Evolutionary conservation across 495 filamentous ascomycete genomes (phyloP), one percentile per base, ranked within the genome.

Genomic region (Penicillium arizonense): DNA sequence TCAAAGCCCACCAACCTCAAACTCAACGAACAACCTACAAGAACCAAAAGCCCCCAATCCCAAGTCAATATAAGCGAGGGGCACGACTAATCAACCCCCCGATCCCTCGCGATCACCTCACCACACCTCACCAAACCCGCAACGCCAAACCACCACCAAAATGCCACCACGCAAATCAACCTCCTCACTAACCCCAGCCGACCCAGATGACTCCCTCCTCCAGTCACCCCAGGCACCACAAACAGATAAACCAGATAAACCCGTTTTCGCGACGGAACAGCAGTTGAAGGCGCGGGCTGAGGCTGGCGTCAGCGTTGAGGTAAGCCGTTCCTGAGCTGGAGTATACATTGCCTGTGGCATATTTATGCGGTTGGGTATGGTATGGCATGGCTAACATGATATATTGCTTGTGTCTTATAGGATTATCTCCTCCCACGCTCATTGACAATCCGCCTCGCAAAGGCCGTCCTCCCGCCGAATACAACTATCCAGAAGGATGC

Each of bases 401-500:
- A 12, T 23, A 12, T 26, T 26, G 10, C 11, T 45, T 13, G 12
- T n/a, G 3, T 50, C n/a, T n/a, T 41, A 53, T 47, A 97, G 92
- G 94, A 98, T 65, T 86, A 96, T 50, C 88, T 82, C 35, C 85
- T 98, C 16, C 94, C 94, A 2, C 93, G 91, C 65, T 91, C 91
- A n/a, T 88, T 97, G 67, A 90, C 96, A 36, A 88, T 89, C 41
- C 85, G 94, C 20, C 83, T 98, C 5, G 94, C 93, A 3, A 97
- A 97, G 78, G 87, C 90, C 50, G 91, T 96, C n/a, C 80, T 98
- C n/a, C 94, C 94, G 0, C 82, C 92, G 5, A 96, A 97, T 64
- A 96, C 94, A 1, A 88, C 90, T 55, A 89, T 98, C 45, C 90
- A 96, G 60, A 96, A 91, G 55, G 93, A 97, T 70, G 94, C 94